Evolutionary conservation across 208 protist species (phyloP).

Genomic region (Acanthamoeba healyi): DNA sequence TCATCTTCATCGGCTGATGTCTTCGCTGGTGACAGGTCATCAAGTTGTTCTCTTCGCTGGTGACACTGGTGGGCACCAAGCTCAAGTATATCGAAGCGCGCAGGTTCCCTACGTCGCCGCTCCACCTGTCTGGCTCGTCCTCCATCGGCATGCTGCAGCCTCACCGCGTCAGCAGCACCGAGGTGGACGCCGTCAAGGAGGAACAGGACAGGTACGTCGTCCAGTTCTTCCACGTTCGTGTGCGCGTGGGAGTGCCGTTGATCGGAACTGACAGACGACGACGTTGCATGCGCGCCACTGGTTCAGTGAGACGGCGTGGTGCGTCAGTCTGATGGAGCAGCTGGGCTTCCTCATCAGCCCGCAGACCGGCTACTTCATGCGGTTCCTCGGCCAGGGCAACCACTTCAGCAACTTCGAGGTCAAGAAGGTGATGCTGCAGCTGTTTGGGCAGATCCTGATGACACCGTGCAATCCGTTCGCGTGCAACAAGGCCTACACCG

Average conservation of each 20-base stretch:
- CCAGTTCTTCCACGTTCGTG: no score
- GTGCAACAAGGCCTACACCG: constrained; percentile 50
- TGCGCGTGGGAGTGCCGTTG: not conserved
- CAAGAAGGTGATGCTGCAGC: constrained; percentile 73
- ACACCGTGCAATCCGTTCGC: constrained; percentile 54
- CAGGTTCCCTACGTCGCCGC: not conserved
- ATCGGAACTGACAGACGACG: no score
- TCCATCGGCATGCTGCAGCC: not conserved
- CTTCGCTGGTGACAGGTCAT: not conserved
- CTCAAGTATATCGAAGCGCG: constrained; percentile 42
- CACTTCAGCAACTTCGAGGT: constrained; percentile 67
- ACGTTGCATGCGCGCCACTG: no score
- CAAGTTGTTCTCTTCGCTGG: constrained; percentile 50
- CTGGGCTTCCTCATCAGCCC: constrained; percentile 54
- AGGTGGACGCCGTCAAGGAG: not conserved
- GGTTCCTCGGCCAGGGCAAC: constrained; percentile 60
- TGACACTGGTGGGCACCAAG: constrained; percentile 23
- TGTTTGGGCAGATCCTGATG: constrained; percentile 66
- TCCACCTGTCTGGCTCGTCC: not conserved
- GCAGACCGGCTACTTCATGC: constrained; percentile 61
- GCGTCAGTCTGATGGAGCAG: constrained; percentile 2
- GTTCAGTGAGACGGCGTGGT: constrained; percentile 11
- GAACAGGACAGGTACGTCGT: not conserved
- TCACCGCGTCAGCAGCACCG: not conserved
- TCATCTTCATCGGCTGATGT: not conserved